Base-by-base conservation (phyloP, 441 rosid species). In the Euphorbia schlechtendalii region DNA sequence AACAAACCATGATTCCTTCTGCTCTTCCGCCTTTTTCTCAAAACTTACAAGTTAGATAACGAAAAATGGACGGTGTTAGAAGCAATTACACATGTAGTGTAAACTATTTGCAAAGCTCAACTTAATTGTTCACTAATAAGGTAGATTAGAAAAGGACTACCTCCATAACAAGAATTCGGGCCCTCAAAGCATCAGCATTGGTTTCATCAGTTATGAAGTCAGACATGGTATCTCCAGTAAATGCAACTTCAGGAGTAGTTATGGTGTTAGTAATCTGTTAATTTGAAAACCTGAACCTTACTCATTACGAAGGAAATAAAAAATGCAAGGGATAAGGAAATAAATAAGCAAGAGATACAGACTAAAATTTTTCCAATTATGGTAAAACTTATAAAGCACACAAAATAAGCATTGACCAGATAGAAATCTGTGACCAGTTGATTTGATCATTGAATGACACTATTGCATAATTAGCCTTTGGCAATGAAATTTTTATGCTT, bases 111-210 rank as follows among this genome's bases (percentile, higher is more conserved):
- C 14, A 43, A 21, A 46, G 17, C 15, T 17, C 51, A 13, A 46
- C 11, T 18, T 12, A 17, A 27, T 20, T 21, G 17, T 24, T 61
- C 10, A 55, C 2, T 8, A 9, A 22, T 5, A 17, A 15, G 46
- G 28, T 4, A 36, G 25, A 61, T 24, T 30, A 56, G 30, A 15
- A 64, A 48, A 68, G 54, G 54, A 53, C 66, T 55, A 88, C 96
- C 97, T 93, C 97, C 84, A 90, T 74, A 58, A 88, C 86, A 41
- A 93, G 91, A 87, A 93, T 70, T 71, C 63, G 88, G 64, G 97
- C 92, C 70, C 73, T 83, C 80, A 93, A 71, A 74, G 78, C 95
- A 81, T 93, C 96, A n/a, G 14, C 61, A 58, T 93, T 93, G 51
- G 45, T 61, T 56, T 83, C 82, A 67, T 90, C 92, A 54, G 69